Evolutionary conservation across 106 monocot genomes (phyloP).

Genomic region (Acorus gramineus): DNA sequence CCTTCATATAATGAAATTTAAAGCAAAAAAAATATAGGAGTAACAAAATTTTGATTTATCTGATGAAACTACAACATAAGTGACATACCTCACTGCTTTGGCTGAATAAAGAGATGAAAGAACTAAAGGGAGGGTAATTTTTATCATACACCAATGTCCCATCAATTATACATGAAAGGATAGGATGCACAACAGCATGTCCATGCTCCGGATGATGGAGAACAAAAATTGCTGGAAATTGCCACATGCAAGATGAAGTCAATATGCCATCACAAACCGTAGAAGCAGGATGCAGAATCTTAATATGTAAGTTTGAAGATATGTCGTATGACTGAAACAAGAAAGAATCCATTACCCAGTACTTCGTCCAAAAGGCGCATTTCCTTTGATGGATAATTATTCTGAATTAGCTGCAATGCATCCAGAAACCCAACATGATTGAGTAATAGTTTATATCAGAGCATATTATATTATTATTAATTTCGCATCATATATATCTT

Average conservation of each 20-base stretch:
- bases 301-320: no score
- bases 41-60: neutral
- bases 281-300: no score
- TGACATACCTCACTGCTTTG: constrained; percentile 68
- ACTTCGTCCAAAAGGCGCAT: constrained; percentile 87
- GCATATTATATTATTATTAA: no score
- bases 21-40: constrained; percentile 13
- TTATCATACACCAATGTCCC: constrained; percentile 74
- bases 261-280: no score
- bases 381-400: constrained; percentile 76
- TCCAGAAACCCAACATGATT: no score
- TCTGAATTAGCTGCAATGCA: constrained; percentile 78
- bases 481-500: no score
- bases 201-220: constrained; percentile 99
- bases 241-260: no score
- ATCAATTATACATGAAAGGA: constrained; percentile 96
- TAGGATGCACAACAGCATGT: constrained; percentile 91
- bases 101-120: constrained; percentile 88
- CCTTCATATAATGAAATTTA: neutral
- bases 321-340: no score
- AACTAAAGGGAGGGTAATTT: constrained; percentile 65
- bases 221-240: constrained; percentile 31
- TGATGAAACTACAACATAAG: no score
- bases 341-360: constrained; percentile 40
- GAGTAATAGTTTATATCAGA: no score